These are phyloP conservation scores for Colletotrichum chlorophyti DNA, from an alignment of 2,329 filamentous ascomycete genomes.

Conservation along the genomic window DNA sequence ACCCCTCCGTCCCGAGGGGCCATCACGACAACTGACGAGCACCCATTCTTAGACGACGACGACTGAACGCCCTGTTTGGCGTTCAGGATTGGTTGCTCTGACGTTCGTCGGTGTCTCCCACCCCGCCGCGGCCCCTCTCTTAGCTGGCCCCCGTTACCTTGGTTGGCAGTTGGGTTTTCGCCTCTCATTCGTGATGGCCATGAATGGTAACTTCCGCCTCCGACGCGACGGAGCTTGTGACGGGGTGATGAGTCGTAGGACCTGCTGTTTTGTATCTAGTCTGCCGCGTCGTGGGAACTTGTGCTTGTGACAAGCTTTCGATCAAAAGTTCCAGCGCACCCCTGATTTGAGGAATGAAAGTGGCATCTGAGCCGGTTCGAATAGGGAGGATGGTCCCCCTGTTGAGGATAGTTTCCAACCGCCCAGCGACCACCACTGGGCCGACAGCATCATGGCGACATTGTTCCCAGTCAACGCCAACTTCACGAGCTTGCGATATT, in stretches of 20 bases:
- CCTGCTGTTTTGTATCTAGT: slow-evolving; percentile 27
- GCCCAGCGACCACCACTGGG: background rate
- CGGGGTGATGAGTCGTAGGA: slow-evolving; percentile 7
- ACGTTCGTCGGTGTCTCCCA: no score
- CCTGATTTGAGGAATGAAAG: no score
- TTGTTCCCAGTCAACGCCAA: background rate
- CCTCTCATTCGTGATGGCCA: slow-evolving; percentile 7
- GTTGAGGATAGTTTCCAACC: background rate
- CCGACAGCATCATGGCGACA: background rate
- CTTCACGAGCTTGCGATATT: no score
- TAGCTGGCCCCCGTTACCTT: slow-evolving; percentile 1
- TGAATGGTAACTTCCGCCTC: slow-evolving; percentile 9
- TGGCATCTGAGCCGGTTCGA: no score
- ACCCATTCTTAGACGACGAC: no score
- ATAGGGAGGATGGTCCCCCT: no score
- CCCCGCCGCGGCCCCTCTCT: background rate
- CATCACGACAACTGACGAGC: slow-evolving; percentile 2
- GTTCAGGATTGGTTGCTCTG: background rate
- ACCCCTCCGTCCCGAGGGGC: background rate
- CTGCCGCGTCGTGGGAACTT: background rate
- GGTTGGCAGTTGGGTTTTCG: background rate
- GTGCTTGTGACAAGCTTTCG: slow-evolving; percentile 13
- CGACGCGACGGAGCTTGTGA: background rate
- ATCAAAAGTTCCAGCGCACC: slow-evolving; percentile 14
- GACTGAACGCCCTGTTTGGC: no score